Conservation (phyloP, 2,329 filamentous ascomycete genomes). For the Sporothrix pallida region DNA sequence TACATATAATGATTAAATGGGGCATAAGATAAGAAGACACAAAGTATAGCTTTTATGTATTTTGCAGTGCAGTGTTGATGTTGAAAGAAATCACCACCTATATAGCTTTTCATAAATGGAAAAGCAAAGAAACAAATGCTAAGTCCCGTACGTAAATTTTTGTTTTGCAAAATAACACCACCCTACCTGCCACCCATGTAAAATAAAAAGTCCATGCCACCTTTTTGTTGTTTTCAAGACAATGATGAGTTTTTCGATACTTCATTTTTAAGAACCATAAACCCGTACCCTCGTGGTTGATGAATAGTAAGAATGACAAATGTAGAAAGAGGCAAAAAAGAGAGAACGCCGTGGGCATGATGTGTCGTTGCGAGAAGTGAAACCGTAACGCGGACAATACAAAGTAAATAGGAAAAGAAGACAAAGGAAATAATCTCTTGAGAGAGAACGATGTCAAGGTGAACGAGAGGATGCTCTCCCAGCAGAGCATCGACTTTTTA, state of each 20-base stretch:
- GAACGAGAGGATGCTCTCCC: not conserved
- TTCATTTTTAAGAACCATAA: conserved; percentile 17
- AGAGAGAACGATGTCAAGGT: too few relatives aligned
- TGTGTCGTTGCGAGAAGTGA: conserved; percentile 8
- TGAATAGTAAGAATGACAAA: not conserved
- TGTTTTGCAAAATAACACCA: conserved; percentile 17
- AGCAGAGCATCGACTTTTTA: not conserved
- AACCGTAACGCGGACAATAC: not conserved
- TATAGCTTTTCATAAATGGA: not conserved
- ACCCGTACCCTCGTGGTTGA: not conserved
- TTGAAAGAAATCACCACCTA: not conserved
- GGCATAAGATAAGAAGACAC: too few relatives aligned
- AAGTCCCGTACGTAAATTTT: not conserved
- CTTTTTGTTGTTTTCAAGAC: not conserved
- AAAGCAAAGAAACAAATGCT: not conserved
- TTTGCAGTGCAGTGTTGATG: not conserved
- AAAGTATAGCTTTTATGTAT: too few relatives aligned
- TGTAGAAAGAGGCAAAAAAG: too few relatives aligned
- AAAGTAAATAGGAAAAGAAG: not conserved
- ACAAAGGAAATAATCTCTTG: not conserved
- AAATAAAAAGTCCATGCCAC: not conserved
- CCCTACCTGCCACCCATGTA: not conserved
- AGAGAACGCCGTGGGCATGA: conserved; percentile 11
- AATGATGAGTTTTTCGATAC: not conserved
- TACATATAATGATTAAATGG: not conserved